A percentile compares a stretch with the other conserved stretches of the same genome.
These are phyloP conservation scores for Striga hermonthica DNA, from an alignment of 305 asterid genomes.

Conservation along the genomic window DNA sequence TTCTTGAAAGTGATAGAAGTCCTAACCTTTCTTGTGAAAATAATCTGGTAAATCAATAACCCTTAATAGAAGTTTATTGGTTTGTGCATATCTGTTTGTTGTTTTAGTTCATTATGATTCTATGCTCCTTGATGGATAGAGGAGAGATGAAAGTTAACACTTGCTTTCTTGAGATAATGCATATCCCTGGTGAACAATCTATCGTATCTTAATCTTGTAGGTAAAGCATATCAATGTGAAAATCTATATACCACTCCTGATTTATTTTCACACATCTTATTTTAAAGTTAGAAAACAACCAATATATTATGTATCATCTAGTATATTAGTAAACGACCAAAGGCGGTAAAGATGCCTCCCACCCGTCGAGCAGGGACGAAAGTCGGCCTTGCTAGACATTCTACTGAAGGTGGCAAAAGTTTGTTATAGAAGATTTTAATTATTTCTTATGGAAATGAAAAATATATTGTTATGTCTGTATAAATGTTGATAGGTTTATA, in stretches of 20 bases:
- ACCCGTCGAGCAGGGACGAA: no score
- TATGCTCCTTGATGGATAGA: constrained; percentile 21
- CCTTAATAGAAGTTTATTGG: constrained; percentile 13
- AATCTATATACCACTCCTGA: constrained; percentile 3
- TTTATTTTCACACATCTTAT: neutral
- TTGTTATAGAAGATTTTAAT: neutral
- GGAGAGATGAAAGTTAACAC: constrained; percentile 21
- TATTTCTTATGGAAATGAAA: neutral
- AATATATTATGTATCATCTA: neutral
- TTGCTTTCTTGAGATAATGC: constrained; percentile 26
- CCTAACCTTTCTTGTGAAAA: constrained; percentile 54
- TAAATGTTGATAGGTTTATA: neutral
- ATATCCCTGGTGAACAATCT: constrained; percentile 19
- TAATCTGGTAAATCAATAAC: constrained; percentile 49
- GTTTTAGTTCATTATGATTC: constrained; percentile 18
- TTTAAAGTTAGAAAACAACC: neutral
- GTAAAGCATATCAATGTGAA: constrained; percentile 9
- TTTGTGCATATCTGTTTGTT: constrained; percentile 8
- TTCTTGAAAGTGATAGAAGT: constrained; percentile 68
- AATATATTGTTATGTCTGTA: neutral
- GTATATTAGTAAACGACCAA: neutral
- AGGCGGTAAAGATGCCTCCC: neutral
- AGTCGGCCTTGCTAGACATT: neutral
- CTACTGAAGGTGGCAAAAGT: neutral
- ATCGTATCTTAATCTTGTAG: constrained; percentile 7